These are phyloP conservation scores for Rosa rugosa DNA, from an alignment of 306 rosid genomes.

Conservation along the genomic window DNA sequence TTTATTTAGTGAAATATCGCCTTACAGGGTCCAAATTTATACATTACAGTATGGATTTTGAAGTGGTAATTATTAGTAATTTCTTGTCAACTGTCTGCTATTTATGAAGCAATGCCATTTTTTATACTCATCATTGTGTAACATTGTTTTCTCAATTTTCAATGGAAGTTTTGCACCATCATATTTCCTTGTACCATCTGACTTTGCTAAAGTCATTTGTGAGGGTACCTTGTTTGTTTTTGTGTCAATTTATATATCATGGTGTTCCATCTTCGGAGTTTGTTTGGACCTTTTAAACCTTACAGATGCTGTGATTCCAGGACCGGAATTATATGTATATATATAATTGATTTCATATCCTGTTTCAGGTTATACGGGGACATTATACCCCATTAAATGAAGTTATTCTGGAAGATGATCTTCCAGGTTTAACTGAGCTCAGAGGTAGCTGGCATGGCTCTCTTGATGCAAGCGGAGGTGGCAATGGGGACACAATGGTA, in stretches of 20 bases:
- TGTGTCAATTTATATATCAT: not conserved
- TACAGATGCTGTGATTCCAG: not conserved
- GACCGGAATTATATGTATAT: not conserved
- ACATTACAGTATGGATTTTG: no score
- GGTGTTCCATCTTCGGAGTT: not conserved
- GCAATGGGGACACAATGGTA: conserved; percentile 97
- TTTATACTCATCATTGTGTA: not conserved
- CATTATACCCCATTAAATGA: conserved; percentile 53
- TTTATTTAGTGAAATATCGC: no score
- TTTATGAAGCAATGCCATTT: not conserved
- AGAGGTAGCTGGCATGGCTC: conserved; percentile 90
- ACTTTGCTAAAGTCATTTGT: not conserved
- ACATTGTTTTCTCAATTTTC: not conserved
- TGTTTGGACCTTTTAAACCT: not conserved
- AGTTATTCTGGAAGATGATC: conserved; percentile 67
- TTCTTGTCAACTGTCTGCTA: no score
- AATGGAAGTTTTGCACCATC: not conserved
- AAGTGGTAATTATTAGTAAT: no score
- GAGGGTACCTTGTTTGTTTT: not conserved
- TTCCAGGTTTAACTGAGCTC: conserved; percentile 84
- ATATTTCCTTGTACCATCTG: no score
- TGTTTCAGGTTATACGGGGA: conserved; percentile 62
- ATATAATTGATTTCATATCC: not conserved
- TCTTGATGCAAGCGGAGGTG: conserved; percentile 94
- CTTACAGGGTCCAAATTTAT: no score